Conservation (phyloP, 75 land plant species). For the Cupressus sempervirens region DNA sequence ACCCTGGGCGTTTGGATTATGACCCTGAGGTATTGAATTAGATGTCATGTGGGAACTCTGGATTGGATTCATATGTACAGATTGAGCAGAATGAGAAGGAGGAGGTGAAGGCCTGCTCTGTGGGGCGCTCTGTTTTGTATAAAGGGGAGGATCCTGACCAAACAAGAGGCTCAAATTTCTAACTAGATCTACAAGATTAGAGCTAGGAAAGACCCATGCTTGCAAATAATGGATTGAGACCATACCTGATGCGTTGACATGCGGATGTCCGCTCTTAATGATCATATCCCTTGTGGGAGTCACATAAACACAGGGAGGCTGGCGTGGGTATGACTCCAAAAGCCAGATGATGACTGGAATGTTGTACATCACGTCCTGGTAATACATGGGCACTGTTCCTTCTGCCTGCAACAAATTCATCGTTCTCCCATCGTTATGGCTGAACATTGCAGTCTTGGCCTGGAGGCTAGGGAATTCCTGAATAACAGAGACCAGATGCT, state of each 20-base stretch:
- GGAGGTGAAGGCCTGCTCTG: conserved; percentile 31
- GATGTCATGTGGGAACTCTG: background rate
- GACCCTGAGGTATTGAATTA: background rate
- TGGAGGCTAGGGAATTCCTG: conserved; percentile 70
- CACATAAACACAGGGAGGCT: conserved; percentile 73
- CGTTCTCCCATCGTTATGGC: conserved; percentile 30
- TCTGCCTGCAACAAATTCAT: conserved; percentile 79
- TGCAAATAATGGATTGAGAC: conserved; percentile 60
- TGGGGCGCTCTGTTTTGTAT: conserved; percentile 41
- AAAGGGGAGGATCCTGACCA: conserved; percentile 83
- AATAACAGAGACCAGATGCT: conserved; percentile 70
- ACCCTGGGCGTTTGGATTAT: background rate
- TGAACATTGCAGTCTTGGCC: conserved; percentile 34
- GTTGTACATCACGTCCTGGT: conserved; percentile 67
- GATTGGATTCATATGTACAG: background rate
- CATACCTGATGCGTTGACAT: conserved; percentile 67
- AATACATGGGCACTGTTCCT: conserved; percentile 88
- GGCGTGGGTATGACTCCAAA: conserved; percentile 77
- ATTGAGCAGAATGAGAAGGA: background rate
- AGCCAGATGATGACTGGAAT: conserved; percentile 94
- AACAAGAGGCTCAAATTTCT: conserved; percentile 52
- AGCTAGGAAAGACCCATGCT: conserved; percentile 85
- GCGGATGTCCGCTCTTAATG: conserved; percentile 72
- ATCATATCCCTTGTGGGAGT: conserved; percentile 91
- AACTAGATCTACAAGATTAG: conserved; percentile 79